Conservation (phyloP, 257 asterid genomes). For the Solanum appendiculatum region DNA sequence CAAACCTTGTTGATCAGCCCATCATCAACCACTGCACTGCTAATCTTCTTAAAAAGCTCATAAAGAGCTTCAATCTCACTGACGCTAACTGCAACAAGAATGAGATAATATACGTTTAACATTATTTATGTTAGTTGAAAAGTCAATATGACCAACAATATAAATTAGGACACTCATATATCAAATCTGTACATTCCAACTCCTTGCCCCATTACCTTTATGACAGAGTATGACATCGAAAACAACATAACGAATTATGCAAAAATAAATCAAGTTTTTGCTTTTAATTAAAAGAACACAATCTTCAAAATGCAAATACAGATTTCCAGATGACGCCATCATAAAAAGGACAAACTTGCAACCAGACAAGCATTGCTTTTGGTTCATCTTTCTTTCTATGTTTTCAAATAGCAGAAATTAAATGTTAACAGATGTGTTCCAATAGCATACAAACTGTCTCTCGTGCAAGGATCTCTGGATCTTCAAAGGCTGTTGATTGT, state of each 20-base stretch:
- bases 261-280: neutral
- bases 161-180: neutral
- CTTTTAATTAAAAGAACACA: neutral
- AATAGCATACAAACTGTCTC: conserved; percentile 91
- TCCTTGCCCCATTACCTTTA: neutral
- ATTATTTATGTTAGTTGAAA: neutral
- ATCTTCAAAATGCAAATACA: neutral
- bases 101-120: neutral
- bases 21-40: conserved; percentile 80
- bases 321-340: neutral
- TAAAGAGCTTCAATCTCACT: conserved; percentile 86
- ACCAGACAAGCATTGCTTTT: neutral
- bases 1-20: conserved; percentile 82
- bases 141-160: neutral
- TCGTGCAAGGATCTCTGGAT: conserved; percentile 90
- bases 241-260: neutral
- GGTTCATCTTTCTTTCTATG: neutral
- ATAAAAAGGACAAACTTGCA: neutral
- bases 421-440: neutral
- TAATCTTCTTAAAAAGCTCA: conserved; percentile 72
- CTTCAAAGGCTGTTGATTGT: conserved; percentile 74
- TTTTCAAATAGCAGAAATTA: neutral
- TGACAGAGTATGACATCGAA: neutral
- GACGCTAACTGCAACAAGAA: conserved; percentile 56
- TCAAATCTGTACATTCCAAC: neutral